A percentile compares a stretch with the other conserved stretches of the same genome.
Conservation (phyloP, 2,329 filamentous ascomycete species). For the Ramularia collo-cygni region DNA sequence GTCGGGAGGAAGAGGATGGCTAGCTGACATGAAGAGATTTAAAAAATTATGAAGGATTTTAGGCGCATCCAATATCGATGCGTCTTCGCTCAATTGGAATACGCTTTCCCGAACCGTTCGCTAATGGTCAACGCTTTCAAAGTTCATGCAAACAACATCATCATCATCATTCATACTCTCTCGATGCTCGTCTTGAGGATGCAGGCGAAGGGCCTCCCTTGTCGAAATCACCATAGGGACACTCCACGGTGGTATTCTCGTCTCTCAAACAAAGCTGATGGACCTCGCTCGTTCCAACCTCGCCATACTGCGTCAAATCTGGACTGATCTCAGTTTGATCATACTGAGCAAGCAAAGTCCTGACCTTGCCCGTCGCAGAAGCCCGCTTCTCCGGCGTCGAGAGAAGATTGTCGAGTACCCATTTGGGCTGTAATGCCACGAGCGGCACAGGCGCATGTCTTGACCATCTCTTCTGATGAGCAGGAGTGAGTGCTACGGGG, state of each 20-base stretch:
- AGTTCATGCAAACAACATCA: no score
- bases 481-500: slow-evolving; percentile 16
- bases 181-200: slow-evolving; percentile 6
- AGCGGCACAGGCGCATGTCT: slow-evolving; percentile 16
- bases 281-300: slow-evolving; percentile 14
- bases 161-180: slow-evolving; percentile 1
- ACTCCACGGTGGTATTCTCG: slow-evolving; percentile 14
- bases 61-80: no score
- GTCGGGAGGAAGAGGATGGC: no score
- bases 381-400: slow-evolving; percentile 15
- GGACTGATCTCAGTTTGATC: slow-evolving; percentile 16
- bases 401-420: slow-evolving; percentile 17
- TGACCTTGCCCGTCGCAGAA: slow-evolving; percentile 14
- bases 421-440: slow-evolving; percentile 16
- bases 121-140: no score
- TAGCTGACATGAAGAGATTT: no score
- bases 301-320: slow-evolving; percentile 14
- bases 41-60: no score
- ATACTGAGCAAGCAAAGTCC: slow-evolving; percentile 16
- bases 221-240: slow-evolving; percentile 17
- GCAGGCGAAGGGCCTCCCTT: slow-evolving; percentile 10
- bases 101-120: no score
- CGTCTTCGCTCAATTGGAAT: no score
- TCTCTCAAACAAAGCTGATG: slow-evolving; percentile 16
- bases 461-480: slow-evolving; percentile 16